A percentile compares a stretch with the other conserved stretches of the same genome.
phyloP scores from a whole-genome alignment of 2,329 filamentous ascomycete species.

The Xylariaceae sp. region DNA sequence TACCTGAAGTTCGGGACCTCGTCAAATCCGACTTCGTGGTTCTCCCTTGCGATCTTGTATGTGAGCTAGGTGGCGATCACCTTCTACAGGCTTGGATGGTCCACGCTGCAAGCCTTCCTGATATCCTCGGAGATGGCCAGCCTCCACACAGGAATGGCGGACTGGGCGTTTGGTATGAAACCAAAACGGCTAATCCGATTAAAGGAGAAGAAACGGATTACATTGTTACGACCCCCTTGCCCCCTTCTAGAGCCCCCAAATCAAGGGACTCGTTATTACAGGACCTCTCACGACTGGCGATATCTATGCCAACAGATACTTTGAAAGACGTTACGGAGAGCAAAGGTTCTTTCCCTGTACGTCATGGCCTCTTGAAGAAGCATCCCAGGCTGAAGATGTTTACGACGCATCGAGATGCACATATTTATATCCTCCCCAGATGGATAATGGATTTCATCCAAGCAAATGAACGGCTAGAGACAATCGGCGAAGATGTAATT shows the following conservation, averaged over 20 bases:
- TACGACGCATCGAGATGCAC: constrained; percentile 81
- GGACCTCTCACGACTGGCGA: constrained; percentile 72
- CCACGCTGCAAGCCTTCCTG: constrained; percentile 65
- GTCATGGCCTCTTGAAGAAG: constrained; percentile 69
- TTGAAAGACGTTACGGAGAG: constrained; percentile 78
- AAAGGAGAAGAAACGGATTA: constrained; percentile 95
- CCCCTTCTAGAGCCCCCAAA: constrained; percentile 51
- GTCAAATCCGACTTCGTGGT: constrained; percentile 86
- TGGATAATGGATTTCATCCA: constrained; percentile 86
- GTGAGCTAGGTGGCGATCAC: constrained; percentile 78
- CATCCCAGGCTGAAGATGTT: constrained; percentile 76
- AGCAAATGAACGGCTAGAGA: constrained; percentile 77
- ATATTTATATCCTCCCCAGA: constrained; percentile 89
- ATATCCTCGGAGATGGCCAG: constrained; percentile 46
- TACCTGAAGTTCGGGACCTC: constrained; percentile 74
- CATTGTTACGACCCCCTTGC: constrained; percentile 69
- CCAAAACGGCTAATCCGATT: constrained; percentile 66
- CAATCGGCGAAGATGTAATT: constrained; percentile 83
- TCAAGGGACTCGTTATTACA: constrained; percentile 62
- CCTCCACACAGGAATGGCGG: constrained; percentile 62
- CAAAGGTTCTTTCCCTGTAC: constrained; percentile 66
- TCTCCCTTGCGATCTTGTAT: constrained; percentile 89
- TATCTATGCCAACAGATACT: constrained; percentile 83
- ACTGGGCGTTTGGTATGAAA: constrained; percentile 87
- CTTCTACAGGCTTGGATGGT: constrained; percentile 92